Evolutionary conservation across 2,329 filamentous ascomycete species (phyloP), one percentile per base, ranked within the genome.

Genomic region (Beauveria sp.): DNA sequence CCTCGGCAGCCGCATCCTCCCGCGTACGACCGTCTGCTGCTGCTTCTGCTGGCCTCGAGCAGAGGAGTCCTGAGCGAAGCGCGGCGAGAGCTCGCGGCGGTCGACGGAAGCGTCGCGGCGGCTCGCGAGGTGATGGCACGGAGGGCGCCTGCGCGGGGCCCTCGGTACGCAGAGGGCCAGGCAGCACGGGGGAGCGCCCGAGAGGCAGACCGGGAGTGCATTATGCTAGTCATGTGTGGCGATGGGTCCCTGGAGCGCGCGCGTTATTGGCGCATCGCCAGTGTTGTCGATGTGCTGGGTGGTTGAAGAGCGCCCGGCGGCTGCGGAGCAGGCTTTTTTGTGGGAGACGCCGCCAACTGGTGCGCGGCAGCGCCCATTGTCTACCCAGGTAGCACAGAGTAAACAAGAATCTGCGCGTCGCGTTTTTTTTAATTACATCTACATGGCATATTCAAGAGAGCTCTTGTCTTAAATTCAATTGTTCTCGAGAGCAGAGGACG

Each of bases 1-100:
- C 70, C 72, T 62, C 70, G 71, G 60, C 74, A 77, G 31, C 70
- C 73, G 31, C 76, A 79, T 59, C 71, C 69, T 59, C 70, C 69
- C 3, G 69, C 68, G 6, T 68, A 65, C 49, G 62, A 62, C 6
- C 71, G 63, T 14, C 63, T 58, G 31, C 66, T 59, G 8, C 66
- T 59, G 1, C 14, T 51, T 12, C 48, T 51, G 24, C 48, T 20
- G 26, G 48, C 16, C 18, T 49, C 48, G 34, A 46, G n/a, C 14
- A 38, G n/a, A 18, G 38, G 9, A 16, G 8, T 16, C 14, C n/a
- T 40, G 5, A n/a, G 10, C 26, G 8, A 5, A 22, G 10, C 14
- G 26, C 6, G 26, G 9, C 60, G 52, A 9, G 28, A 18, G 31
- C 40, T 28, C 5, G 22, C 31, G 8, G 18, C 5, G 9, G 24